phyloP scores from a whole-genome alignment of 2,329 filamentous ascomycete species.

The Lachnellula suecica region DNA sequence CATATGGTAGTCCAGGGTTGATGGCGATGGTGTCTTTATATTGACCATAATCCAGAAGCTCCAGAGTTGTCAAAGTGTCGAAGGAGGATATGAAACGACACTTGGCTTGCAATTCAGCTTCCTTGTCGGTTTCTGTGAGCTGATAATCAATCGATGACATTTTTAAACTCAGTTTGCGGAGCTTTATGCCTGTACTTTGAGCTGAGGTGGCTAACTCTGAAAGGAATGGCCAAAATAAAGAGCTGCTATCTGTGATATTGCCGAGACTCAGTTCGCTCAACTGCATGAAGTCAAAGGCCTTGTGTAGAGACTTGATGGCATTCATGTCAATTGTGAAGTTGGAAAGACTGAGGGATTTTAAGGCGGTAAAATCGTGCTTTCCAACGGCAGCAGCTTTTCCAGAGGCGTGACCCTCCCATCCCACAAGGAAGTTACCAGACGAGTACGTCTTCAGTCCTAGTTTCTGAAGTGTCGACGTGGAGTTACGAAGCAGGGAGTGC shows the following conservation, averaged over 20 bases:
- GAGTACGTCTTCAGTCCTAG: background rate
- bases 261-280: background rate
- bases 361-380: background rate
- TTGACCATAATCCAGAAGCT: background rate
- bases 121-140: background rate
- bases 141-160: background rate
- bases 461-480: conserved; percentile 2
- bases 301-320: background rate
- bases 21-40: background rate
- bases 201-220: background rate
- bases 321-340: background rate
- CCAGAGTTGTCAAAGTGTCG: conserved; percentile 2
- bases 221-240: background rate
- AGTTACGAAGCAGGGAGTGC: background rate
- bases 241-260: background rate
- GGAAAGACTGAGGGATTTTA: conserved; percentile 1
- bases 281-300: conserved; percentile 2
- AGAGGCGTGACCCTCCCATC: background rate
- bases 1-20: background rate
- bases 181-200: background rate
- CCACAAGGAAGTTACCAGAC: background rate
- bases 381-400: background rate
- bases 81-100: conserved; percentile 5
- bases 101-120: background rate
- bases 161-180: background rate